Percentiles rank a stretch among this genome's conserved stretches.
These are phyloP conservation scores for Citrullus amarus DNA, from an alignment of 306 rosid genomes.

Conservation along the genomic window DNA sequence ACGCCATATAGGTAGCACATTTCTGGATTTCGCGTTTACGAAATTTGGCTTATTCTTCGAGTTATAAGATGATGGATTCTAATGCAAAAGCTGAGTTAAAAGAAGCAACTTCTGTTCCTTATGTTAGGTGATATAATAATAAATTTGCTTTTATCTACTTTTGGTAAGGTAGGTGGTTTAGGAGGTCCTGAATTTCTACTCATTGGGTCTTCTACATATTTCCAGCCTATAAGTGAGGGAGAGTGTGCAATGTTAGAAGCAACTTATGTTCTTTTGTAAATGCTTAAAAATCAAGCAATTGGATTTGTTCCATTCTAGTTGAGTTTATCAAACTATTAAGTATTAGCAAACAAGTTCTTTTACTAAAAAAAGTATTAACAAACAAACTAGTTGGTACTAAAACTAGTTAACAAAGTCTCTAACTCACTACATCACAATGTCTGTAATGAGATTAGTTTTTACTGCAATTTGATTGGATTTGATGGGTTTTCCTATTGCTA, in stretches of 20 bases:
- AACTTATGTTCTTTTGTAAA: neutral
- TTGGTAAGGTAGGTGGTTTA: too few relatives aligned
- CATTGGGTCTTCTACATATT: too few relatives aligned
- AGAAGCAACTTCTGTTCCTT: neutral
- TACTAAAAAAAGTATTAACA: neutral
- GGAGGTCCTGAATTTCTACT: too few relatives aligned
- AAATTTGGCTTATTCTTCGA: neutral
- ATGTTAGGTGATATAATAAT: too few relatives aligned
- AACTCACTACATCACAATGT: neutral
- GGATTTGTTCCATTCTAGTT: neutral
- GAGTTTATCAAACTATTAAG: neutral
- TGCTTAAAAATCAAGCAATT: neutral
- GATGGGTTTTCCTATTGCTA: constrained; percentile 1
- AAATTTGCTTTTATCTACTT: too few relatives aligned
- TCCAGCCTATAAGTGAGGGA: too few relatives aligned
- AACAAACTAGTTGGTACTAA: neutral
- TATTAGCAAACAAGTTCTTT: too few relatives aligned
- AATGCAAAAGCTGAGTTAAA: neutral
- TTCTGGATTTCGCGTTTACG: neutral
- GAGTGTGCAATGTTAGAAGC: neutral
- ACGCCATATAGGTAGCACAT: constrained; percentile 35
- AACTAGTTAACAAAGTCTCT: neutral
- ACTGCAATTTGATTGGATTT: neutral
- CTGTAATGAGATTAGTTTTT: neutral
- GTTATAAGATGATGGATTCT: neutral